Evolutionary conservation across 441 rosid genomes (phyloP).

Genomic region (Pelargonium cotyledonis): DNA sequence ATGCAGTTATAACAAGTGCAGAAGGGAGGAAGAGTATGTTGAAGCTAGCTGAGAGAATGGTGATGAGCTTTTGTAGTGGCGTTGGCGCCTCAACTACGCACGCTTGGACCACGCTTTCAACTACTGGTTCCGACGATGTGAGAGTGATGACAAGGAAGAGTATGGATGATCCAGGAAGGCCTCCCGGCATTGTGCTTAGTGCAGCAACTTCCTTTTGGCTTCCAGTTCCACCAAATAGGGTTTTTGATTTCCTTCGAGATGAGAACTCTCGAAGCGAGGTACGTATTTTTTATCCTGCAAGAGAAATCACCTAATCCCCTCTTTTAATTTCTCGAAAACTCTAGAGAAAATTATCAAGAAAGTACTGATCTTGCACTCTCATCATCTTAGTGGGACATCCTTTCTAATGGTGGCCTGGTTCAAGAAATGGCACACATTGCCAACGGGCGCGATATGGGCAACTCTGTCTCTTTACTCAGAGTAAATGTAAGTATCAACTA

Average conservation of each 20-base stretch:
- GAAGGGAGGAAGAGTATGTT: conserved; percentile 67
- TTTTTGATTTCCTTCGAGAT: conserved; percentile 78
- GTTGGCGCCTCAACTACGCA: conserved; percentile 63
- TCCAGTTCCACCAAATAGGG: conserved; percentile 52
- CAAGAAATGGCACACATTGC: conserved; percentile 72
- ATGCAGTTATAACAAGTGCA: conserved; percentile 46
- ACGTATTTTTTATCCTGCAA: not conserved
- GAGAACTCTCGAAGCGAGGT: conserved; percentile 66
- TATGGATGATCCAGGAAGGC: conserved; percentile 71
- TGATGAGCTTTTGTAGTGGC: conserved; percentile 61
- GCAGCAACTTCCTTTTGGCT: conserved; percentile 93
- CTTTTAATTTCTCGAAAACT: no score
- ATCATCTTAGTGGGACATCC: conserved; percentile 75
- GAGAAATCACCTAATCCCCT: not conserved
- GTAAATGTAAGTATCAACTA: conserved; percentile 48
- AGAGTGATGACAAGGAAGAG: conserved; percentile 75
- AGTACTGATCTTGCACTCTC: no score
- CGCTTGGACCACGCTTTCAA: conserved; percentile 55
- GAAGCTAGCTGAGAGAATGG: conserved; percentile 77
- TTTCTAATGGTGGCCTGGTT: conserved; percentile 53
- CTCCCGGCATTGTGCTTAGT: conserved; percentile 71
- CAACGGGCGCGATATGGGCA: conserved; percentile 72
- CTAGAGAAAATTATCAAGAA: no score
- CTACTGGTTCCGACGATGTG: conserved; percentile 61
- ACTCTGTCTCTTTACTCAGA: conserved; percentile 63